Percentiles rank a stretch among this genome's conserved stretches.
These are phyloP conservation scores for Pisolithus sp. DNA, from an alignment of 768 basidiomycete species.

Conservation along the genomic window DNA sequence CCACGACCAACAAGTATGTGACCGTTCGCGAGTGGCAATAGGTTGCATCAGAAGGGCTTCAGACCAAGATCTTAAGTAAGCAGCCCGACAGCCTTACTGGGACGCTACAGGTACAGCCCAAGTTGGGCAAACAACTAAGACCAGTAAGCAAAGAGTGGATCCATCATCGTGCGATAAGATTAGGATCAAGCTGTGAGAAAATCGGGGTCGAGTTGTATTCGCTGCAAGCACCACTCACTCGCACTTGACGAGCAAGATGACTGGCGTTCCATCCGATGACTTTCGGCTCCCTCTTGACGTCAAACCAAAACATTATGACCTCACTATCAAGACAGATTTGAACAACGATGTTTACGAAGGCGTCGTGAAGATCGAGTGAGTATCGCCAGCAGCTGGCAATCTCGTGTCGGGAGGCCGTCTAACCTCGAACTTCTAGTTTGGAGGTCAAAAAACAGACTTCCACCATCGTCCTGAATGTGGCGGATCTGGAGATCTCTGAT, in stretches of 20 bases:
- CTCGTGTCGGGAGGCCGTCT: neutral
- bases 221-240: neutral
- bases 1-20: too few relatives aligned
- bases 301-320: slow-evolving; percentile 70
- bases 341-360: slow-evolving; percentile 72
- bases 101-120: too few relatives aligned
- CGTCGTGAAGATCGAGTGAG: slow-evolving; percentile 63
- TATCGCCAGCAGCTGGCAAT: neutral
- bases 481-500: slow-evolving; percentile 50
- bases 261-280: slow-evolving; percentile 1
- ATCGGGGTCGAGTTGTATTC: too few relatives aligned
- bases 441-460: slow-evolving; percentile 58
- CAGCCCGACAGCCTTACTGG: too few relatives aligned
- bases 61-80: too few relatives aligned
- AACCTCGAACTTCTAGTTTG: slow-evolving; percentile 38
- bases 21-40: too few relatives aligned
- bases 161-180: too few relatives aligned
- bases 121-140: too few relatives aligned
- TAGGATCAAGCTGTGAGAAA: too few relatives aligned
- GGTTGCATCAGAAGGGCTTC: too few relatives aligned
- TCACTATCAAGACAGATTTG: slow-evolving; percentile 78
- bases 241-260: slow-evolving; percentile 8
- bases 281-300: slow-evolving; percentile 61
- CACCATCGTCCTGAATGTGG: slow-evolving; percentile 58
- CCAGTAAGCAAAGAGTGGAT: too few relatives aligned